A percentile compares a stretch with the other conserved stretches of the same genome.
phyloP scores from a whole-genome alignment of 345 rosid genomes.

The Brassica rapa region DNA sequence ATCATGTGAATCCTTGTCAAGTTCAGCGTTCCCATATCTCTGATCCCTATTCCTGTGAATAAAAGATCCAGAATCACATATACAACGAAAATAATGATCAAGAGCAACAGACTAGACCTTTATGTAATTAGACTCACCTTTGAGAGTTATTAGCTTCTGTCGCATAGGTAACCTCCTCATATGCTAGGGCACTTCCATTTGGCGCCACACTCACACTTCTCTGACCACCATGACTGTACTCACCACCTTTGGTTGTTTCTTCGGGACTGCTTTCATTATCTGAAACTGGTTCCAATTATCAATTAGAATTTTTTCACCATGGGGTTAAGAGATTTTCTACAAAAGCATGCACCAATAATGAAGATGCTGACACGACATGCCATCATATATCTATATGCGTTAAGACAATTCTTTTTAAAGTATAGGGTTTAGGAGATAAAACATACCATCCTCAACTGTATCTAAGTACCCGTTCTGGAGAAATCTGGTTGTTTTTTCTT shows the following conservation, averaged over 20 bases:
- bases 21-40: conserved; percentile 32
- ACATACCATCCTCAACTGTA: conserved; percentile 60
- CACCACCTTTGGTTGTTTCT: conserved; percentile 37
- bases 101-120: conserved; percentile 16
- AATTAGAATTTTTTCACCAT: conserved; percentile 6
- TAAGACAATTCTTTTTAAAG: background rate
- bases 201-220: conserved; percentile 34
- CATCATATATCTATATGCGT: conserved; percentile 4
- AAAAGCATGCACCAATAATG: conserved; percentile 9
- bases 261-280: conserved; percentile 46
- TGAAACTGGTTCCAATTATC: conserved; percentile 36
- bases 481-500: conserved; percentile 63
- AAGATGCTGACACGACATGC: background rate
- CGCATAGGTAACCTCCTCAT: conserved; percentile 41
- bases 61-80: conserved; percentile 2
- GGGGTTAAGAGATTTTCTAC: background rate
- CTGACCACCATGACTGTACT: conserved; percentile 26
- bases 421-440: conserved; percentile 13
- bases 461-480: conserved; percentile 73
- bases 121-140: conserved; percentile 49
- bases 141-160: conserved; percentile 31
- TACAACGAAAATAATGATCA: conserved; percentile 1
- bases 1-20: conserved; percentile 45
- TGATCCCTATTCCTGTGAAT: conserved; percentile 44
- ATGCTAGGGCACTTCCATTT: conserved; percentile 43